phyloP scores from a whole-genome alignment of 108 stramenopile species.

The Pseudonitzschia multiseries region DNA sequence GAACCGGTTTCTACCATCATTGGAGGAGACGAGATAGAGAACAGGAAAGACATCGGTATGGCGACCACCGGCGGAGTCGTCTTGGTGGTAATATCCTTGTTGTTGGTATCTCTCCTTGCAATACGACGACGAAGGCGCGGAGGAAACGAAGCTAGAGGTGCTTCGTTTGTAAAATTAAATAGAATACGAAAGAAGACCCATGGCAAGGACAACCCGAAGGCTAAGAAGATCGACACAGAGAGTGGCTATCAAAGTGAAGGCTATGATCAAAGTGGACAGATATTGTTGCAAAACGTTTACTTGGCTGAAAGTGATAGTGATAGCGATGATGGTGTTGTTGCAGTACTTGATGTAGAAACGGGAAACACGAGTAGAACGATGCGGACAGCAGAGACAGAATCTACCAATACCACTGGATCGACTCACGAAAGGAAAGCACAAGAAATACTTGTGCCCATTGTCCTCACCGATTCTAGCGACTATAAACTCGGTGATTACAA shows the following conservation, averaged over 20 bases:
- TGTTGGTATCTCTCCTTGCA: constrained; percentile 6
- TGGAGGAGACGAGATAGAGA: background rate
- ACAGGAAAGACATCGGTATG: background rate
- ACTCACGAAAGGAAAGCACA: background rate
- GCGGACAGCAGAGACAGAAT: constrained; percentile 3
- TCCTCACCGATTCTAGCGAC: background rate
- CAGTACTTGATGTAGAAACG: background rate
- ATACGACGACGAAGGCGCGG: constrained; percentile 1
- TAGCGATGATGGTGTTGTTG: no score
- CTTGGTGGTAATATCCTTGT: background rate
- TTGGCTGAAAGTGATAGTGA: background rate
- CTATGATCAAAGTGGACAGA: background rate
- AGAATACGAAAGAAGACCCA: background rate
- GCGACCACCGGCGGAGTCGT: constrained; percentile 9
- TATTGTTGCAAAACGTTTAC: background rate
- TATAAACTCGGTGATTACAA: background rate
- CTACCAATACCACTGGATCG: background rate
- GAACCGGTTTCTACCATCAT: background rate
- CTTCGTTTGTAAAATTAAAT: background rate
- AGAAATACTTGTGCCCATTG: background rate
- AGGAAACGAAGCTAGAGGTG: background rate
- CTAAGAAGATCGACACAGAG: background rate
- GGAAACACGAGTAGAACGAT: constrained; percentile 5
- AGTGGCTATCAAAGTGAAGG: background rate
- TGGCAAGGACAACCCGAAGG: background rate